phyloP scores from a whole-genome alignment of 1,139 yeast genomes.

The Yarrowia galli region DNA sequence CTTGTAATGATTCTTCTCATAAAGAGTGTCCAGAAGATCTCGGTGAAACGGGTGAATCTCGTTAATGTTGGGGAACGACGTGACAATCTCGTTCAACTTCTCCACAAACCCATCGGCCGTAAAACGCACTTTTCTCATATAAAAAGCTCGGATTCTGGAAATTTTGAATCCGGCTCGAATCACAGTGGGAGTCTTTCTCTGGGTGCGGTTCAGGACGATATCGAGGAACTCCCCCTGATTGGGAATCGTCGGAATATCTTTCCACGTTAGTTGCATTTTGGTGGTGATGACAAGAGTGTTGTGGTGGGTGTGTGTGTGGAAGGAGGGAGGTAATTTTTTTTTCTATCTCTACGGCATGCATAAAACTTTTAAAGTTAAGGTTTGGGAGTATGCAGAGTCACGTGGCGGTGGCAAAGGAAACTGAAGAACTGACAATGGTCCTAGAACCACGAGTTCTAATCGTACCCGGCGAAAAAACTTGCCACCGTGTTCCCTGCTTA shows the following conservation, averaged over 20 bases:
- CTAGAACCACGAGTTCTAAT: no score
- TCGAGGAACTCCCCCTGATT: slow-evolving; percentile 92
- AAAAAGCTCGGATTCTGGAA: slow-evolving; percentile 95
- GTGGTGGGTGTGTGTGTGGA: neutral
- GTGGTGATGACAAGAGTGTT: neutral
- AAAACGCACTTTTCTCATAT: slow-evolving; percentile 95
- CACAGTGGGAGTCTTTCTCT: slow-evolving; percentile 97
- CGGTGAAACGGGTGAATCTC: slow-evolving; percentile 99
- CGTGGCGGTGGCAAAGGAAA: no score
- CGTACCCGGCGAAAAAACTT: no score
- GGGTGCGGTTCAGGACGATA: slow-evolving; percentile 95
- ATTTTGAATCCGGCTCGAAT: slow-evolving; percentile 96
- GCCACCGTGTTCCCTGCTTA: no score
- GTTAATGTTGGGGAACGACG: slow-evolving; percentile 94
- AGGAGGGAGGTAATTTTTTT: slow-evolving; percentile 32
- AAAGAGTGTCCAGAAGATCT: slow-evolving; percentile 95
- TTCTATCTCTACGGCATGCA: slow-evolving; percentile 27
- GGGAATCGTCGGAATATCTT: slow-evolving; percentile 95
- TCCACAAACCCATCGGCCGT: slow-evolving; percentile 96
- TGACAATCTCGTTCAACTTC: slow-evolving; percentile 82
- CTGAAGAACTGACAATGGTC: no score
- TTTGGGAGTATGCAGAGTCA: neutral
- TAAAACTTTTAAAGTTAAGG: slow-evolving; percentile 39
- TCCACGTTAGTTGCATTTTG: slow-evolving; percentile 95
- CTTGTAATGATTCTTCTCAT: slow-evolving; percentile 97